phyloP scores from a whole-genome alignment of 768 basidiomycete genomes.

The Hygrophorus pudorinus region DNA sequence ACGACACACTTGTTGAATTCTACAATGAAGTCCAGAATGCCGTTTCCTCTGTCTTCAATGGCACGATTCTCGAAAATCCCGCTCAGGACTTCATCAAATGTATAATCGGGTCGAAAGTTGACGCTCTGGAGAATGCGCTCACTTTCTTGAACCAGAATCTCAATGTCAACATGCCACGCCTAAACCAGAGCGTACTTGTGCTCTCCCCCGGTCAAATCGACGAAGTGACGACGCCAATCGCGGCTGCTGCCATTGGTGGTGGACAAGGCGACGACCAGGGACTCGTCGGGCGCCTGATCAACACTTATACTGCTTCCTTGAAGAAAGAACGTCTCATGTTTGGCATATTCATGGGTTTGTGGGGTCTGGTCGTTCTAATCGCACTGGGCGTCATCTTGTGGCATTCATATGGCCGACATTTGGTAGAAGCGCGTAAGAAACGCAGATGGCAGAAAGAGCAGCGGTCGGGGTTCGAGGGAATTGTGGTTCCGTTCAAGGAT shows the following conservation, averaged over 20 bases:
- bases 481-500: conserved; percentile 26
- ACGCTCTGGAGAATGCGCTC: conserved; percentile 75
- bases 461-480: conserved; percentile 35
- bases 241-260: conserved; percentile 69
- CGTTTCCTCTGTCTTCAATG: conserved; percentile 73
- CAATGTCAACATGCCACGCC: conserved; percentile 64
- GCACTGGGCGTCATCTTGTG: conserved; percentile 61
- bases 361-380: conserved; percentile 78
- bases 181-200: conserved; percentile 67
- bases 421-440: conserved; percentile 36
- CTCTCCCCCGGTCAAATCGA: conserved; percentile 63
- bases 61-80: conserved; percentile 72
- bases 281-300: conserved; percentile 63
- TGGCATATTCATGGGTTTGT: conserved; percentile 69
- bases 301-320: conserved; percentile 60
- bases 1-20: conserved; percentile 77
- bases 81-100: conserved; percentile 84
- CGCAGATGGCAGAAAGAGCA: conserved; percentile 44
- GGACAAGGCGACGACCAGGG: conserved; percentile 42
- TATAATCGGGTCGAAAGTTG: conserved; percentile 85
- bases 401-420: conserved; percentile 50
- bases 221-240: conserved; percentile 72
- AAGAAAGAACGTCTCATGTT: conserved; percentile 83
- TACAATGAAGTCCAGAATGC: conserved; percentile 76
- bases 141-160: conserved; percentile 91